A percentile compares a stretch with the other conserved stretches of the same genome.
phyloP scores from a whole-genome alignment of 2,329 filamentous ascomycete species.

The Dendrostoma leiphaemia region DNA sequence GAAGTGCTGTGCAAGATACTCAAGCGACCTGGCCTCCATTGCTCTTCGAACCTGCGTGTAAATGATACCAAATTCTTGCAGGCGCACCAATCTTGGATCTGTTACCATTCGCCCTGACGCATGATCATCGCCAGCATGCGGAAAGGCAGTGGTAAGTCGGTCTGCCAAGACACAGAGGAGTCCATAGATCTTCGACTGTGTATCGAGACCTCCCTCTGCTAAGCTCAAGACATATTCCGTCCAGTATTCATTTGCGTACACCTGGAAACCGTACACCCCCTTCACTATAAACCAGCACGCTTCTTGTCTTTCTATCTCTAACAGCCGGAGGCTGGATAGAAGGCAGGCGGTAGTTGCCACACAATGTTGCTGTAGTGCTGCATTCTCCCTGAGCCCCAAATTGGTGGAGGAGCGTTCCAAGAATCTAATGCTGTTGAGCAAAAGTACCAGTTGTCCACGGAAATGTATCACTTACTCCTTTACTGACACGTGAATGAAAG shows the following conservation, averaged over 20 bases:
- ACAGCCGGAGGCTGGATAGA: constrained; percentile 22
- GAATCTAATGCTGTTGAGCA: constrained; percentile 5
- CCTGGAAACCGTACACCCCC: constrained; percentile 29
- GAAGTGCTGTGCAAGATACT: too few relatives aligned
- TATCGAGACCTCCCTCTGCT: background rate
- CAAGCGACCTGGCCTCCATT: too few relatives aligned
- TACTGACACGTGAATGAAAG: constrained; percentile 28
- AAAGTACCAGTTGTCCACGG: background rate
- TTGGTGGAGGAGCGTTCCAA: constrained; percentile 16
- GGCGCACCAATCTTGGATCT: background rate
- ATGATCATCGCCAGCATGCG: too few relatives aligned
- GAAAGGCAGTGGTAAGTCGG: background rate
- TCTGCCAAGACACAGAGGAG: background rate
- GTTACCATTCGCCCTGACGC: too few relatives aligned
- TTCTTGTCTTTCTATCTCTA: background rate
- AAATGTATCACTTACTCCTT: constrained; percentile 24
- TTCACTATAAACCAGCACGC: constrained; percentile 21
- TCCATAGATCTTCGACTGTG: background rate
- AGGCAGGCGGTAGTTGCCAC: constrained; percentile 25
- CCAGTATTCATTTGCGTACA: constrained; percentile 31
- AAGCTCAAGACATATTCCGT: constrained; percentile 25
- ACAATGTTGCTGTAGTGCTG: constrained; percentile 21
- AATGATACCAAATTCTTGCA: too few relatives aligned
- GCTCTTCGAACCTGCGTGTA: too few relatives aligned
- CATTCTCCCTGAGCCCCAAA: constrained; percentile 10